Evolutionary conservation across 2,329 filamentous ascomycete species (phyloP).

Genomic region (Fusarium bulbicola): DNA sequence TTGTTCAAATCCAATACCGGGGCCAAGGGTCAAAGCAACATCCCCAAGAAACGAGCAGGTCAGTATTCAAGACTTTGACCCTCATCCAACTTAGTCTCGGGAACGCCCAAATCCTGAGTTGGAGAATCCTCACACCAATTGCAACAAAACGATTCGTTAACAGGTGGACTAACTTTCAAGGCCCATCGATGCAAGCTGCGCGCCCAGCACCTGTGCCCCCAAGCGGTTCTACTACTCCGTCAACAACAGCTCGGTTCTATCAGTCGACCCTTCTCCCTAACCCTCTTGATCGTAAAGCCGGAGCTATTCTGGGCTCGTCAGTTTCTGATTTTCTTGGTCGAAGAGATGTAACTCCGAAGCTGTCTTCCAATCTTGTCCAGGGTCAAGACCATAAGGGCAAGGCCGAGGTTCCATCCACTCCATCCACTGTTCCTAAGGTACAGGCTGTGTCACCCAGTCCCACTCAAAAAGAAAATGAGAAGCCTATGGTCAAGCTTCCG

Average conservation of each 20-base stretch:
- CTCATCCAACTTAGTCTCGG: background rate
- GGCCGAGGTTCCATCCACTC: background rate
- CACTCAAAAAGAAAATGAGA: background rate
- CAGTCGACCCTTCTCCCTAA: constrained; percentile 9
- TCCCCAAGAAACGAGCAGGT: constrained; percentile 19
- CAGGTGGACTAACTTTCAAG: constrained; percentile 7
- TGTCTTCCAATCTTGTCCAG: background rate
- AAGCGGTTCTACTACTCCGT: constrained; percentile 1
- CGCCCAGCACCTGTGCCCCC: background rate
- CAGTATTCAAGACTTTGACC: background rate
- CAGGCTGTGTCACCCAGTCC: background rate
- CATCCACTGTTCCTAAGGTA: background rate
- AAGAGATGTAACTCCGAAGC: constrained; percentile 2
- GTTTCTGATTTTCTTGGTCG: constrained; percentile 38
- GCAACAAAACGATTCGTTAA: background rate
- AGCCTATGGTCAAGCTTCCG: background rate
- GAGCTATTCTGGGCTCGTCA: constrained; percentile 33
- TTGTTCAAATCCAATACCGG: constrained; percentile 28
- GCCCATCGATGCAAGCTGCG: background rate
- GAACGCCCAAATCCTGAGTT: background rate
- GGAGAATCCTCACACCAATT: background rate
- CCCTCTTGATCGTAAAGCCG: constrained; percentile 11
- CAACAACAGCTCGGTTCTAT: constrained; percentile 36
- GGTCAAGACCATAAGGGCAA: background rate
- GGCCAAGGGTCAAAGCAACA: background rate